Evolutionary conservation across 495 filamentous ascomycete genomes (phyloP), one percentile per base, ranked within the genome.

Genomic region (Tuber umbilicatum): DNA sequence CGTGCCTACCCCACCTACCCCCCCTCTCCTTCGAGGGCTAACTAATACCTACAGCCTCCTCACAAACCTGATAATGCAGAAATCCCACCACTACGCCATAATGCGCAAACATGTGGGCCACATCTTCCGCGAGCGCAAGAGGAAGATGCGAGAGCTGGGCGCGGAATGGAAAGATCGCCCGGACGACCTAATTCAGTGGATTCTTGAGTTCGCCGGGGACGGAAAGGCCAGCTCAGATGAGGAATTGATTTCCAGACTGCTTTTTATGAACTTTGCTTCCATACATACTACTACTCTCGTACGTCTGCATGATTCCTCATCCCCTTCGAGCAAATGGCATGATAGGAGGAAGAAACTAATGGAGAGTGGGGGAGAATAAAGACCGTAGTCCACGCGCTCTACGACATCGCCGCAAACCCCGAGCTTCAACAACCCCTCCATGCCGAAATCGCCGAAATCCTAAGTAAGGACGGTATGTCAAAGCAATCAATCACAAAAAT

Each of bases 401-500:
- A 71, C 72, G 81, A 82, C 40, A 71, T 82, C 14, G 78, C 77
- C 17, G 19, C 72, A 19, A 70, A 75, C 31, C 75, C 79, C 27
- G 72, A 82, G 6, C 70, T 73, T 10, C 79, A 79, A 2, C n/a
- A 23, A 31, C 80, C 74, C 6, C 70, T 82, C n/a, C 77, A 68
- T 12, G 64, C 79, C 27, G 81, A 82, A 67, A 79, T 82, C 21
- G 38, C 72, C 35, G 39, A 47, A 6, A 27, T 75, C 7, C 69
- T 82, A 9, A 73, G 38, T 6, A 74, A 80, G 70, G 74, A 72
- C 14, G 75, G 74, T 23, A 81, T 81, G 9, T 76, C 68, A 21
- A 82, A 82, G 75, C 75, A 80, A 68, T 73, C 79, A 5, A n/a
- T 82, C n/a, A 79, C 81, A 23, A 79, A 69, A 37, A 80, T 82